These are phyloP conservation scores for Plicaturopsis crispa DNA, from an alignment of 768 basidiomycete species.

Conservation along the genomic window DNA sequence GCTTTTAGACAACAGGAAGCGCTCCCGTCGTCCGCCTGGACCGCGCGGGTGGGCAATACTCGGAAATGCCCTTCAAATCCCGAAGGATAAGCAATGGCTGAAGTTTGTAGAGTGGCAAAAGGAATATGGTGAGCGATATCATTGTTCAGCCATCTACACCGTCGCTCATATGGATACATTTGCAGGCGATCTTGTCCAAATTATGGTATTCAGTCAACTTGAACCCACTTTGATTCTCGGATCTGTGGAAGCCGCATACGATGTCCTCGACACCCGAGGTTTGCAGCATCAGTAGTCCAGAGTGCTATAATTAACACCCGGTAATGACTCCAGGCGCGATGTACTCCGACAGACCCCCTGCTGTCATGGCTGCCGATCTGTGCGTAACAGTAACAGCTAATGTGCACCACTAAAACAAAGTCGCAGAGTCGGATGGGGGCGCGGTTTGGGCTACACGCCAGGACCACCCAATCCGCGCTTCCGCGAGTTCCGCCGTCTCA, in stretches of 20 bases:
- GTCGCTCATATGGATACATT: neutral
- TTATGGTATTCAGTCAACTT: conserved; percentile 18
- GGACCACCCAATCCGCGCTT: conserved; percentile 24
- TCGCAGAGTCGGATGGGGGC: conserved; percentile 25
- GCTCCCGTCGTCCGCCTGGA: conserved; percentile 22
- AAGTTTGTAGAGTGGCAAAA: conserved; percentile 22
- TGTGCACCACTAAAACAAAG: neutral
- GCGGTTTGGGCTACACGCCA: conserved; percentile 25
- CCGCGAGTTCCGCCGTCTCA: conserved; percentile 24
- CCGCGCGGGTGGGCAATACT: conserved; percentile 22
- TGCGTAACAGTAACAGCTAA: conserved; percentile 2
- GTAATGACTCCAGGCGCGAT: conserved; percentile 16
- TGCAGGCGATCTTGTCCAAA: conserved; percentile 18
- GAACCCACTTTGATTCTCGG: conserved; percentile 19
- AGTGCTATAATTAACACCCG: neutral
- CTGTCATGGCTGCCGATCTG: conserved; percentile 25
- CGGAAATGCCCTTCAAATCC: conserved; percentile 21
- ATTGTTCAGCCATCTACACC: neutral
- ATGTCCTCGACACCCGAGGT: conserved; percentile 21
- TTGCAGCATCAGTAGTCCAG: neutral
- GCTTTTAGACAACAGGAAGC: no score
- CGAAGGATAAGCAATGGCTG: conserved; percentile 19
- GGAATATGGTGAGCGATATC: conserved; percentile 17
- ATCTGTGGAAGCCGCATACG: conserved; percentile 17
- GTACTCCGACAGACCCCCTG: conserved; percentile 23